These are phyloP conservation scores for Funneliformis mosseae DNA, from an alignment of 192 early-diverging fungal species.

Conservation along the genomic window DNA sequence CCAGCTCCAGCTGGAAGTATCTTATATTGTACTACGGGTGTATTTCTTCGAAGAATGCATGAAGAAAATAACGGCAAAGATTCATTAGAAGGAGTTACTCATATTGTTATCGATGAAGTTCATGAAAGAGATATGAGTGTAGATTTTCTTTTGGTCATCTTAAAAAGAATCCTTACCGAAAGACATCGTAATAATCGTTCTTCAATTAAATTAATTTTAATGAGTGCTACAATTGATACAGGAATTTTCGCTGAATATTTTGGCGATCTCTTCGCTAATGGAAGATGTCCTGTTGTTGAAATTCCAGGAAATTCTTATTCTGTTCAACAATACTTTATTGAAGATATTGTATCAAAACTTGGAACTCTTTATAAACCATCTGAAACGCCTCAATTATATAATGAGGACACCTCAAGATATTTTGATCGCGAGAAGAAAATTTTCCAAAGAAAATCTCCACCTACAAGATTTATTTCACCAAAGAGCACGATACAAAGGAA, in stretches of 20 bases:
- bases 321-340: constrained; percentile 58
- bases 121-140: constrained; percentile 55
- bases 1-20: constrained; percentile 45
- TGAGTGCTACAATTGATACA: constrained; percentile 58
- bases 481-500: background rate
- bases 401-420: constrained; percentile 45
- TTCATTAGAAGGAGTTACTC: constrained; percentile 56
- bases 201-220: constrained; percentile 52
- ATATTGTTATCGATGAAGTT: constrained; percentile 59
- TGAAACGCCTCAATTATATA: constrained; percentile 32
- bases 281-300: constrained; percentile 58
- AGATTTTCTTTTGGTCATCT: constrained; percentile 49
- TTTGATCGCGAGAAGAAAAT: constrained; percentile 49
- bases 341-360: constrained; percentile 52
- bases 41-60: constrained; percentile 65
- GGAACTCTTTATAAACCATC: constrained; percentile 35
- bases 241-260: constrained; percentile 54
- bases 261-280: constrained; percentile 44
- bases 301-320: constrained; percentile 65
- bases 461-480: background rate
- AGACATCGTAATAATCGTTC: constrained; percentile 45
- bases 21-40: constrained; percentile 69
- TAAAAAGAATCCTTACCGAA: constrained; percentile 50
- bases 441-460: constrained; percentile 35
- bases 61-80: constrained; percentile 46